Evolutionary conservation across 371 early-diverging fungal genomes (phyloP).

Genomic region (Rhizomucor miehei): DNA sequence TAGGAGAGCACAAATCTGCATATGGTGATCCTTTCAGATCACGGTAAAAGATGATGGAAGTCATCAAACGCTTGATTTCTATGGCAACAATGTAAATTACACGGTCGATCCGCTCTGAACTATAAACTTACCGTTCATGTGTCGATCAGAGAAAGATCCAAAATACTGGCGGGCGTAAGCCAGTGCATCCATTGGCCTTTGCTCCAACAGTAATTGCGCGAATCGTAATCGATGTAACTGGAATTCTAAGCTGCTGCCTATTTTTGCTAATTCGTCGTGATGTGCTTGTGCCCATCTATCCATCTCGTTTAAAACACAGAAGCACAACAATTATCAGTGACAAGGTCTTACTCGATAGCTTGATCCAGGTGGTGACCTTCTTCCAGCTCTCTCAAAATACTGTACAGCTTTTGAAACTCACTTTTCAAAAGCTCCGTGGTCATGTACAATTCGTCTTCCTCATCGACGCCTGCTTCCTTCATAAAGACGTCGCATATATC

Average conservation of each 20-base stretch:
- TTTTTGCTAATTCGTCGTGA: slow-evolving; percentile 51
- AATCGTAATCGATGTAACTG: slow-evolving; percentile 76
- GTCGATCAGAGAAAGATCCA: slow-evolving; percentile 56
- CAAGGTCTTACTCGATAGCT: slow-evolving; percentile 25
- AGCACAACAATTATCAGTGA: neutral
- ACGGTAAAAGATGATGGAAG: slow-evolving; percentile 13
- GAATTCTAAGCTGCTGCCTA: slow-evolving; percentile 80
- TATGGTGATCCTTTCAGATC: slow-evolving; percentile 57
- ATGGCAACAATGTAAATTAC: slow-evolving; percentile 4
- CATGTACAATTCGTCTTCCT: slow-evolving; percentile 28
- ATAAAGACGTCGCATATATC: slow-evolving; percentile 64
- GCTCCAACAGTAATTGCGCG: slow-evolving; percentile 60
- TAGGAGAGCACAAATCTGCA: slow-evolving; percentile 56
- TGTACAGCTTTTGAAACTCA: slow-evolving; percentile 40
- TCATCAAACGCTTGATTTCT: slow-evolving; percentile 79
- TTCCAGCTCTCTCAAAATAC: slow-evolving; percentile 29
- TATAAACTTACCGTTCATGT: slow-evolving; percentile 57
- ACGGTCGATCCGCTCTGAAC: neutral
- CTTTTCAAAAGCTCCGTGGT: slow-evolving; percentile 27
- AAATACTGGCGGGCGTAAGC: slow-evolving; percentile 74
- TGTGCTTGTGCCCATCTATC: slow-evolving; percentile 72
- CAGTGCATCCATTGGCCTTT: slow-evolving; percentile 59
- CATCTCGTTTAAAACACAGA: neutral
- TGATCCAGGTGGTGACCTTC: slow-evolving; percentile 18
- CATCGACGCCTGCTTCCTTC: slow-evolving; percentile 38